These are phyloP conservation scores for Salvia splendens DNA, from an alignment of 257 asterid species.

Conservation along the genomic window DNA sequence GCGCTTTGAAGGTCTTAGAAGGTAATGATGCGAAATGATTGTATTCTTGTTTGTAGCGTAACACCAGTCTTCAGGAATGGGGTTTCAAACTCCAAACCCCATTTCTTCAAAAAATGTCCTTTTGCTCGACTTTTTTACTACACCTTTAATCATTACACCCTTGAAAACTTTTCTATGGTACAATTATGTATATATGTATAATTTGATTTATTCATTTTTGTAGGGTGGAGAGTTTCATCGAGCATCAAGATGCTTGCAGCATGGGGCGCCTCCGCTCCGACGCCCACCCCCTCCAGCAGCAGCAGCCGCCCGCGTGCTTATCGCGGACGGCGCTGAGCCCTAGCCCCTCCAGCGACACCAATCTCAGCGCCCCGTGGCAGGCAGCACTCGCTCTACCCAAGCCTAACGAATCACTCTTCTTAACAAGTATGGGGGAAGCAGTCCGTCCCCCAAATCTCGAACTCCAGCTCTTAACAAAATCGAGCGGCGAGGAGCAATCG, in stretches of 20 bases:
- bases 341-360: constrained; percentile 54
- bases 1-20: constrained; percentile 31
- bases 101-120: constrained; percentile 27
- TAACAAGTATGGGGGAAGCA: not conserved
- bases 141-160: constrained; percentile 37
- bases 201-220: too few species aligned
- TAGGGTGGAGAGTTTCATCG: constrained; percentile 82
- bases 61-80: constrained; percentile 25
- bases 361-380: constrained; percentile 42
- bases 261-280: constrained; percentile 51
- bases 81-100: constrained; percentile 27
- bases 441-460: constrained; percentile 49
- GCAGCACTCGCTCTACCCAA: constrained; percentile 19
- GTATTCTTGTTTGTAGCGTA: constrained; percentile 32
- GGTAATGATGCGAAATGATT: constrained; percentile 31
- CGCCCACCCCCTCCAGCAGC: constrained; percentile 34
- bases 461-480: constrained; percentile 57
- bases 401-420: constrained; percentile 16
- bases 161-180: not conserved
- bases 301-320: constrained; percentile 45
- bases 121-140: constrained; percentile 39
- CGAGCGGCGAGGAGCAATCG: constrained; percentile 36
- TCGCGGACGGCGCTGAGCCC: constrained; percentile 61
- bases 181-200: too few species aligned
- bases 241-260: constrained; percentile 69